A percentile compares a stretch with the other conserved stretches of the same genome.
phyloP scores from a whole-genome alignment of 1,284 basidiomycete genomes.

The Moesziomyces antarcticus region DNA sequence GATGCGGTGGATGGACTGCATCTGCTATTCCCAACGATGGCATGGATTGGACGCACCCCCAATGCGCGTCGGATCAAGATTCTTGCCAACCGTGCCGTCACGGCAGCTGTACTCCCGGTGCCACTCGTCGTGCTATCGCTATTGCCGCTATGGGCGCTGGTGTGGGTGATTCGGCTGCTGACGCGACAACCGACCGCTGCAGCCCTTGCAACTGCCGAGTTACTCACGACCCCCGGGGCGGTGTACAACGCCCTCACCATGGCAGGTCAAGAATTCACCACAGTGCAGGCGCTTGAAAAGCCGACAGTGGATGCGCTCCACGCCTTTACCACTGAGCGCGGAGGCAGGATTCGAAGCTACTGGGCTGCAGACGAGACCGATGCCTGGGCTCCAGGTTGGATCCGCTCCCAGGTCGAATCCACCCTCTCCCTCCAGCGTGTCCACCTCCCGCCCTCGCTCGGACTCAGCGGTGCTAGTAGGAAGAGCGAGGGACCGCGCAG shows the following conservation, averaged over 20 bases:
- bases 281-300: constrained; percentile 22
- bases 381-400: constrained; percentile 46
- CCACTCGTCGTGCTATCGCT: constrained; percentile 44
- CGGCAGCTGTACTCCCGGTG: constrained; percentile 19
- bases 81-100: constrained; percentile 12
- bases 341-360: constrained; percentile 14
- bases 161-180: constrained; percentile 29
- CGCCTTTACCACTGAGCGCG: constrained; percentile 10
- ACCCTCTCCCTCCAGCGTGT: constrained; percentile 24
- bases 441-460: constrained; percentile 16
- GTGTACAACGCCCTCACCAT: constrained; percentile 47
- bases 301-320: constrained; percentile 18
- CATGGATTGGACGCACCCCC: constrained; percentile 50
- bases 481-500: background rate
- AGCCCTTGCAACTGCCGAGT: constrained; percentile 40
- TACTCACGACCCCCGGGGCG: constrained; percentile 40
- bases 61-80: constrained; percentile 41
- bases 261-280: constrained; percentile 53
- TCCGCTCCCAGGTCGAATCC: constrained; percentile 40
- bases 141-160: constrained; percentile 38
- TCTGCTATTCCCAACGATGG: constrained; percentile 54
- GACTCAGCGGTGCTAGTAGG: background rate
- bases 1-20: constrained; percentile 45
- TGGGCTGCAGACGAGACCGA: constrained; percentile 35
- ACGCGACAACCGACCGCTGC: constrained; percentile 29